Percentiles rank a stretch among this genome's conserved stretches.
Conservation (phyloP, 1,139 yeast genomes). For the Suhomyces bribrorum region DNA sequence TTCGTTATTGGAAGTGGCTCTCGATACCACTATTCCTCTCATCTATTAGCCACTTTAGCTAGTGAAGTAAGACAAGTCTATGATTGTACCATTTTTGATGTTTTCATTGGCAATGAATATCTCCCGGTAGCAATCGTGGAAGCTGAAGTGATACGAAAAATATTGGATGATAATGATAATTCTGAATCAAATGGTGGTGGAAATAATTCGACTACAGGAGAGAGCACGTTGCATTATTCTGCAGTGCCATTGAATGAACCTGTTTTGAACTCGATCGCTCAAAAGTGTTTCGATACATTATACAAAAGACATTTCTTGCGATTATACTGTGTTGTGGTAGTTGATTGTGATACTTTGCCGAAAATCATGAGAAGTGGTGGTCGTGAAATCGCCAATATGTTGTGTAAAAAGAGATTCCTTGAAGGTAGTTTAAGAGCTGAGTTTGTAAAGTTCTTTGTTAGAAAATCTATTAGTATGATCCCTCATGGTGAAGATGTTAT, state of each 20-base stretch:
- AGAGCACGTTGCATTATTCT: slow-evolving; percentile 21
- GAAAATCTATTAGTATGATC: slow-evolving; percentile 64
- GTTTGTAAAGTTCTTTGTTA: slow-evolving; percentile 77
- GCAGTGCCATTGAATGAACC: slow-evolving; percentile 54
- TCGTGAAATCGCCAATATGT: slow-evolving; percentile 88
- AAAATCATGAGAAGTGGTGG: slow-evolving; percentile 83
- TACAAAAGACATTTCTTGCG: slow-evolving; percentile 73
- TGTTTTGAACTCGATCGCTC: slow-evolving; percentile 71
- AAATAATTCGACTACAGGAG: slow-evolving; percentile 13
- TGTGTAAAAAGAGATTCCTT: slow-evolving; percentile 78
- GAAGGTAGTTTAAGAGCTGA: slow-evolving; percentile 76
- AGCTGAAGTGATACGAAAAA: slow-evolving; percentile 64
- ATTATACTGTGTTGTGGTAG: slow-evolving; percentile 78
- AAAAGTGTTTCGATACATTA: slow-evolving; percentile 69
- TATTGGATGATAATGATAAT: slow-evolving; percentile 23
- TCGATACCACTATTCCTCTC: slow-evolving; percentile 82
- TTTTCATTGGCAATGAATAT: slow-evolving; percentile 80
- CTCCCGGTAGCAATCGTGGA: slow-evolving; percentile 87
- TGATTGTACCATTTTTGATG: slow-evolving; percentile 91
- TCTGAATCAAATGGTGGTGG: slow-evolving; percentile 15
- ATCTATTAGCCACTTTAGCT: slow-evolving; percentile 77
- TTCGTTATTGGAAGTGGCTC: slow-evolving; percentile 40
- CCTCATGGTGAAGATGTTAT: slow-evolving; percentile 77
- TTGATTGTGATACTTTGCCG: slow-evolving; percentile 82
- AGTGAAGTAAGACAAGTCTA: slow-evolving; percentile 79